Conservation (phyloP, 345 rosid genomes). For the Eucalyptus sp. region DNA sequence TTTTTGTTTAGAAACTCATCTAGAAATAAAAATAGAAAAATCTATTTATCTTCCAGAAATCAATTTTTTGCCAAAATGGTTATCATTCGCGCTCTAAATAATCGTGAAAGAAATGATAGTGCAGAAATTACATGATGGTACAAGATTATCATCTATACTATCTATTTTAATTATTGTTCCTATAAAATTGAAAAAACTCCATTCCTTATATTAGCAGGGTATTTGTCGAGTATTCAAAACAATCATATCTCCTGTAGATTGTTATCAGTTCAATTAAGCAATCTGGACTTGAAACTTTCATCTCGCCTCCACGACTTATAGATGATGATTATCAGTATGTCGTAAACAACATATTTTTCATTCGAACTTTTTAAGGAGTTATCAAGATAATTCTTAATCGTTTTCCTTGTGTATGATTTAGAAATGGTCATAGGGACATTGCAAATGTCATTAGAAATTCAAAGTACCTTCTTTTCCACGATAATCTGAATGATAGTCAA, state of each 20-base stretch:
- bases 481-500: background rate
- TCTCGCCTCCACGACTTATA: background rate
- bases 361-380: background rate
- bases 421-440: background rate
- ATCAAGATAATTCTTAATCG: background rate
- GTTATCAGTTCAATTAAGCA: background rate
- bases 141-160: background rate
- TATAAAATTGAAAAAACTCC: background rate
- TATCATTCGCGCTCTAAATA: background rate
- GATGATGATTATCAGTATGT: background rate
- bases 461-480: background rate
- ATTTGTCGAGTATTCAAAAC: background rate
- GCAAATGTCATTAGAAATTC: background rate
- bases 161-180: background rate
- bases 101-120: background rate
- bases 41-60: too few species aligned
- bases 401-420: background rate
- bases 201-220: background rate
- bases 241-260: background rate
- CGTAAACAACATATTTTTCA: background rate
- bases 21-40: too few species aligned
- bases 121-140: background rate
- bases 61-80: too few species aligned
- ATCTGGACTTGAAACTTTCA: background rate
- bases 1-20: too few species aligned